These are phyloP conservation scores for Hortiboletus rubellus DNA, from an alignment of 1,284 basidiomycete species.

Conservation along the genomic window DNA sequence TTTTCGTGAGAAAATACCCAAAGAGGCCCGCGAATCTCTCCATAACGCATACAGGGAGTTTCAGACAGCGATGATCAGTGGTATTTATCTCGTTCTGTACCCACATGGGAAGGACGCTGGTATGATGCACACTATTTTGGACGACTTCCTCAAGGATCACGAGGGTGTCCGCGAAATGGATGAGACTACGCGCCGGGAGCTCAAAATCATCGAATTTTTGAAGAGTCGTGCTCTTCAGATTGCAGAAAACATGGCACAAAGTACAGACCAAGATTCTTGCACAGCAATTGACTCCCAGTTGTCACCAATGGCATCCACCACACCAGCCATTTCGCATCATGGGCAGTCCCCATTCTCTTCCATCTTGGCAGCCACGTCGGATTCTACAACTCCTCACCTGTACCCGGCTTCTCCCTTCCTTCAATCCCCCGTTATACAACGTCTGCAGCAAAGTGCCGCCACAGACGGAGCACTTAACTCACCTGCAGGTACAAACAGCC, in stretches of 20 bases:
- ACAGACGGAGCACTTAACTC: slow-evolving; percentile 47
- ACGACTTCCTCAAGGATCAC: slow-evolving; percentile 73
- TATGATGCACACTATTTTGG: slow-evolving; percentile 74
- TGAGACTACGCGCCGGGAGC: slow-evolving; percentile 75
- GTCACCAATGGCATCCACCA: slow-evolving; percentile 45
- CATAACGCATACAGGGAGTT: slow-evolving; percentile 83
- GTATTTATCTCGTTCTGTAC: slow-evolving; percentile 78
- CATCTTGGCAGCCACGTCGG: slow-evolving; percentile 33
- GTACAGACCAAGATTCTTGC: slow-evolving; percentile 22
- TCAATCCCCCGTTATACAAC: slow-evolving; percentile 59
- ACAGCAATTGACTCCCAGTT: slow-evolving; percentile 41
- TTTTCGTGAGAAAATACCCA: slow-evolving; percentile 60
- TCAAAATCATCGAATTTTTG: slow-evolving; percentile 79
- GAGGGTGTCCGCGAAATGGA: slow-evolving; percentile 70
- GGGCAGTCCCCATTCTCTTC: slow-evolving; percentile 40
- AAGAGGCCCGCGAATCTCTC: slow-evolving; percentile 64
- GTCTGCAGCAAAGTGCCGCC: slow-evolving; percentile 52
- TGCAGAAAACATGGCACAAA: slow-evolving; percentile 38
- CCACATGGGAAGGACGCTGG: slow-evolving; percentile 66
- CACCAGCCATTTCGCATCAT: slow-evolving; percentile 27
- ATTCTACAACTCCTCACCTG: slow-evolving; percentile 26
- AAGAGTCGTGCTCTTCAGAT: slow-evolving; percentile 62
- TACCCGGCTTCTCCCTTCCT: slow-evolving; percentile 38
- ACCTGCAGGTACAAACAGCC: slow-evolving; percentile 62
- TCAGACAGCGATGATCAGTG: slow-evolving; percentile 83